Conservation (phyloP, 2,329 filamentous ascomycete genomes). For the Lecanicillium sp. region DNA sequence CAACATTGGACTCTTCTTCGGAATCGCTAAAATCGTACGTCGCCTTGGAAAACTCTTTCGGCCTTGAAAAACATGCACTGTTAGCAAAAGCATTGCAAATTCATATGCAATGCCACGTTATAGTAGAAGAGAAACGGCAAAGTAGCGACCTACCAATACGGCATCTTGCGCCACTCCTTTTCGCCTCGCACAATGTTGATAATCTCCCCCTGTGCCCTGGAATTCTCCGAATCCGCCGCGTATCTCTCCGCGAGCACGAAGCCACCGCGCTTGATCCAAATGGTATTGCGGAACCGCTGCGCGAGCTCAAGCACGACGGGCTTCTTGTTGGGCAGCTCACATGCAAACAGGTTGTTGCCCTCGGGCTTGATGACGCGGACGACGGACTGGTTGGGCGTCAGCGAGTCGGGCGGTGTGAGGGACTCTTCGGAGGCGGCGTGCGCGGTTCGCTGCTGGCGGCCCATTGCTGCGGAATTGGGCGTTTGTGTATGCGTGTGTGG, state of each 20-base stretch:
- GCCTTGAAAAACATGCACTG: slow-evolving; percentile 44
- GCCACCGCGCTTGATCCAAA: slow-evolving; percentile 86
- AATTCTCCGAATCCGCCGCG: slow-evolving; percentile 46
- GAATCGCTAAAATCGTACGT: slow-evolving; percentile 57
- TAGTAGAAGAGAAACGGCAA: slow-evolving; percentile 15
- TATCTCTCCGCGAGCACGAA: slow-evolving; percentile 75
- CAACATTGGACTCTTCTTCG: slow-evolving; percentile 71
- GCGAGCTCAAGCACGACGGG: slow-evolving; percentile 72
- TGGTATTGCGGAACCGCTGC: slow-evolving; percentile 77
- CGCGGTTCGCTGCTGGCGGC: slow-evolving; percentile 58
- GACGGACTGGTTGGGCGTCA: slow-evolving; percentile 56
- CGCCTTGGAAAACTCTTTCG: slow-evolving; percentile 67
- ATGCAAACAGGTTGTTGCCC: slow-evolving; percentile 83
- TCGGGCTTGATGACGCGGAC: slow-evolving; percentile 74
- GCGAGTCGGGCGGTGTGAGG: slow-evolving; percentile 49
- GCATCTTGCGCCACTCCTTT: slow-evolving; percentile 81
- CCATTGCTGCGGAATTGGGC: slow-evolving; percentile 19
- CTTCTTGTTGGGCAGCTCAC: slow-evolving; percentile 60
- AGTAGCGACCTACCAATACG: slow-evolving; percentile 86
- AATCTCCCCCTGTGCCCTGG: slow-evolving; percentile 77
- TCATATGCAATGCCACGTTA: not conserved
- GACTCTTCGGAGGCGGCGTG: slow-evolving; percentile 70
- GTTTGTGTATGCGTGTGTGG: too few relatives aligned
- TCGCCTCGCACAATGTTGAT: slow-evolving; percentile 89
- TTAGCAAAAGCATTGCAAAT: too few relatives aligned